Evolutionary conservation across 768 basidiomycete genomes (phyloP), one percentile per base, ranked within the genome.

Genomic region (Mycena haematopus): DNA sequence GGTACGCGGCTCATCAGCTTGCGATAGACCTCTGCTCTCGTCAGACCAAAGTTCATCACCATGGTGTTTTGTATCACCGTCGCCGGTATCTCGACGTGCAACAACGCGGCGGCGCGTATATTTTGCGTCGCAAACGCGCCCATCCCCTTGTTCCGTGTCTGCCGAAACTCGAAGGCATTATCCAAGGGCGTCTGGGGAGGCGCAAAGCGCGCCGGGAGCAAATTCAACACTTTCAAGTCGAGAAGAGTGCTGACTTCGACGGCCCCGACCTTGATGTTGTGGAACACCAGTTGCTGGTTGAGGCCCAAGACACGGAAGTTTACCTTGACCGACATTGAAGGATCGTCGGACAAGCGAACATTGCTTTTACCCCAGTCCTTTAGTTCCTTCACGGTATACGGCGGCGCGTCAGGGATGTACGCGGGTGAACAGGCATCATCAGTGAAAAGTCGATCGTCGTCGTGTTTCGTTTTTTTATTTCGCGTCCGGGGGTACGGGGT

Each of bases 201-300:
- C 35, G 62, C 44, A 25, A 63, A 64, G 21, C 52, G 54, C 22
- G 40, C 52, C n/a, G 62, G 62, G 9, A 67, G 27, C 25, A 63
- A 19, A 2, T 46, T 42, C n/a, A 67, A 19, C 17, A 63, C 62
- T 15, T 42, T 31, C 6, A 14, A 49, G 52, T 67, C 66, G 33
- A 67, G 58, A 15, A 67, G 59, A 14, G 62, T 55, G 55, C 62
- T 63, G 51, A 67, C 50, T 60, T 67, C 62, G n/a, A 38, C 44
- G 0, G 36, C 11, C 33, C 61, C 57, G 29, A 66, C 50, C 38
- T 38, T 55, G 45, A 67, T 60, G 35, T 67, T 63, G 29, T 52
- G 61, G 62, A 66, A 66, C 5, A 66, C 49, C 13, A 66, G 65
- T 7, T 51, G 53, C 57, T 66, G 65, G 50, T 22, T n/a, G 13